Evolutionary conservation across 1,139 yeast species (phyloP), one percentile per base, ranked within the genome.

Genomic region (Yamadazyma songkhlaensis): DNA sequence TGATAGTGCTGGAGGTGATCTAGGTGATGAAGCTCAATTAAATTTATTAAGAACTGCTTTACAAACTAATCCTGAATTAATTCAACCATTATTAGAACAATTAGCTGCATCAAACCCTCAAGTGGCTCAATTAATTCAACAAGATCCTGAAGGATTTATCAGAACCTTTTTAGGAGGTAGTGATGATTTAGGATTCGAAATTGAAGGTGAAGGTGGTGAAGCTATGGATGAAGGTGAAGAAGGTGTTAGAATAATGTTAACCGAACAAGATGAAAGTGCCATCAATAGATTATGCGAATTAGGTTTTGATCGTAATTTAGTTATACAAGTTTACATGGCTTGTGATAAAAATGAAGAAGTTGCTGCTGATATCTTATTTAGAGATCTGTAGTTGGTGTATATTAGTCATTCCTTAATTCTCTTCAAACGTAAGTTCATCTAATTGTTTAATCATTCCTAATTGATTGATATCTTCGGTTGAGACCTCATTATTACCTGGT

Each of bases 291-390:
- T 92, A 49, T 84, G 95, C 59, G 97, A 85, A 57, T 74, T 92
- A 48, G 99, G 99, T 0, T 92, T 92, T 56, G 96, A 87, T 48
- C 78, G 96, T 50, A 76, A 82, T 52, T 68, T 85, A 45, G 98
- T 86, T 35, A 79, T 90, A 44, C 97, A 90, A 67, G 96, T 95
- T 26, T 94, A 88, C 66, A 83, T 94, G 75, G 98, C 97, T 32
- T 92, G 98, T 62, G 98, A 94, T 57, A 92, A 90, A 69, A 89
- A 92, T 64, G 98, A 92, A 66, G 97, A 92, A 68, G 77, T 88
- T 53, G 89, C 98, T 32, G 98, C 97, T 29, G 94, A 92, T 64
- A 79, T 88, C 55, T 72, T 92, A 53, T 86, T 84, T 57, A 75
- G 81, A 53, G 75, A 69, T 60, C 61, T 62, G 64, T 67, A 57